Evolutionary conservation across 768 basidiomycete species (phyloP).

Genomic region (Amyloporia xantha): DNA sequence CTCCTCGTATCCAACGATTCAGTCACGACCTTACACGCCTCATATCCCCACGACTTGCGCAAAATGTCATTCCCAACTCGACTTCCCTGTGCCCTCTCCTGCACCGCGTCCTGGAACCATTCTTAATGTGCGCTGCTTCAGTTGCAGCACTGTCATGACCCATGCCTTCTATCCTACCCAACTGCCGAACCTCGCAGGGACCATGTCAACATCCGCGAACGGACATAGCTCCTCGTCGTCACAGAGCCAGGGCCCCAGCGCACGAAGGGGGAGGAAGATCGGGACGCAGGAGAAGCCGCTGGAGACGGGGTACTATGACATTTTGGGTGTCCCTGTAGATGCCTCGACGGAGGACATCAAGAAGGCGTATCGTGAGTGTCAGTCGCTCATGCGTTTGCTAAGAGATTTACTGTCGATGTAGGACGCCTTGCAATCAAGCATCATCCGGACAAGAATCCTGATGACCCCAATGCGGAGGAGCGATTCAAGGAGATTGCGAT

Average conservation of each 20-base stretch:
- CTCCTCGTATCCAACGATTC: slow-evolving; percentile 42
- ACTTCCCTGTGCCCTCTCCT: slow-evolving; percentile 63
- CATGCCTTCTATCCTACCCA: slow-evolving; percentile 68
- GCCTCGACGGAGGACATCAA: slow-evolving; percentile 84
- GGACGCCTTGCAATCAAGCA: slow-evolving; percentile 84
- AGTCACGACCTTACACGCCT: slow-evolving; percentile 59
- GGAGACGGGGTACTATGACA: slow-evolving; percentile 88
- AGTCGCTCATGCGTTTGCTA: neutral
- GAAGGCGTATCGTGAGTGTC: slow-evolving; percentile 74
- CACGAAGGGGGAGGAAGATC: slow-evolving; percentile 64
- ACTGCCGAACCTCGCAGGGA: slow-evolving; percentile 27
- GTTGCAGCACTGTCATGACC: slow-evolving; percentile 51
- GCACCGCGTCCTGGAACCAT: slow-evolving; percentile 48
- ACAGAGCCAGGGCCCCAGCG: slow-evolving; percentile 20
- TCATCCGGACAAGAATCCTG: slow-evolving; percentile 89
- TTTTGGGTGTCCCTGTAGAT: slow-evolving; percentile 66
- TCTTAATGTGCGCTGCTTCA: slow-evolving; percentile 64
- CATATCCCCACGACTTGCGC: slow-evolving; percentile 62
- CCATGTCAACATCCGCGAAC: slow-evolving; percentile 3
- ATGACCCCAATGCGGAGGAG: slow-evolving; percentile 80
- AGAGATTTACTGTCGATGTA: slow-evolving; percentile 19
- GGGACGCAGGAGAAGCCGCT: slow-evolving; percentile 85
- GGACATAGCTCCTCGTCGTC: slow-evolving; percentile 12
- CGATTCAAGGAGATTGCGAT: slow-evolving; percentile 89
- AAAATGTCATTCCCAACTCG: slow-evolving; percentile 47